phyloP scores from a whole-genome alignment of 345 rosid genomes.

The Eucalyptus pumila region DNA sequence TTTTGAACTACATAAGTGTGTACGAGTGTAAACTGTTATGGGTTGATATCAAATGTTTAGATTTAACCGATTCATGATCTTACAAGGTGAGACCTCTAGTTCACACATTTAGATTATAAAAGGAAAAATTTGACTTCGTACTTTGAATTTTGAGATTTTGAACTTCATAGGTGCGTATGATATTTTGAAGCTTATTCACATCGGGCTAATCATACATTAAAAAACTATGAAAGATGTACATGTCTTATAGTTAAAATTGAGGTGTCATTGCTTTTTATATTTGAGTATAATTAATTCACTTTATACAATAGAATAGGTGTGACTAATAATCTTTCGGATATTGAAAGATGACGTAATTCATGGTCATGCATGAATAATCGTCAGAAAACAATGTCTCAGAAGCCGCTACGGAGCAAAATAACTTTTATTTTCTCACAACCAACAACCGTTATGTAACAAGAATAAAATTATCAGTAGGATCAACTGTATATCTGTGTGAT shows the following conservation, averaged over 20 bases:
- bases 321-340: neutral
- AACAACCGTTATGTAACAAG: neutral
- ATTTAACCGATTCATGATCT: neutral
- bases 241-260: neutral
- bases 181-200: neutral
- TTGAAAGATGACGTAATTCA: neutral
- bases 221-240: neutral
- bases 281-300: neutral
- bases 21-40: neutral
- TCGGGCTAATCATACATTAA: neutral
- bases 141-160: neutral
- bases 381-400: neutral
- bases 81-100: accelerated
- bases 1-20: neutral
- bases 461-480: neutral
- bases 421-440: neutral
- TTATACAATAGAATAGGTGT: neutral
- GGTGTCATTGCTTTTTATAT: neutral
- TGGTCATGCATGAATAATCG: neutral
- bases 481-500: neutral
- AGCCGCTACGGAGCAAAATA: neutral
- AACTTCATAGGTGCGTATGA: neutral
- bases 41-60: neutral
- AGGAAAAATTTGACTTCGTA: neutral
- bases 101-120: neutral